Percentiles rank a stretch among this genome's conserved stretches.
Evolutionary conservation across 148 eudicot species (phyloP).

Genomic region (Camellia granthamiana): DNA sequence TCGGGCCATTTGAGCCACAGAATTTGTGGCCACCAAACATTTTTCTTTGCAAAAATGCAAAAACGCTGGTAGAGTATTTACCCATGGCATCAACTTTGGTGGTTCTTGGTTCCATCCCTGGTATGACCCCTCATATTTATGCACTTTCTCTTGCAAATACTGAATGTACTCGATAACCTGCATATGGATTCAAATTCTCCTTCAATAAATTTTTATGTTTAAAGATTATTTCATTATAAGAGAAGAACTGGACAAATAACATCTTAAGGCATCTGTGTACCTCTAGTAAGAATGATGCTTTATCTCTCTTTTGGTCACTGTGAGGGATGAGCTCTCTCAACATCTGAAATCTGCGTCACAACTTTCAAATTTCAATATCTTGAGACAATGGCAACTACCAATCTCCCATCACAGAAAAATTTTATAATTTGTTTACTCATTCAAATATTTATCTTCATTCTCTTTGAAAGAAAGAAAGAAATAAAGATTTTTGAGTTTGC

Average conservation of each 20-base stretch:
- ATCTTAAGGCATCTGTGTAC: slow-evolving; percentile 25
- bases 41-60: not conserved
- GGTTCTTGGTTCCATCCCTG: slow-evolving; percentile 72
- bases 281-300: slow-evolving; percentile 93
- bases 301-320: slow-evolving; percentile 92
- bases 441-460: not conserved
- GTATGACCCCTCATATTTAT: slow-evolving; percentile 69
- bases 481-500: not conserved
- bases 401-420: not conserved
- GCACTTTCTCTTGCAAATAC: slow-evolving; percentile 80
- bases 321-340: slow-evolving; percentile 84
- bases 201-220: not conserved
- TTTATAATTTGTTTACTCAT: not conserved
- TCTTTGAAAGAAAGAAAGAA: not conserved
- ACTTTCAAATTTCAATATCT: not conserved
- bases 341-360: slow-evolving; percentile 73
- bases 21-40: no score
- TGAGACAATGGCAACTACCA: not conserved
- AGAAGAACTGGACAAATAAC: not conserved
- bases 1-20: no score
- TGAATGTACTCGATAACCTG: slow-evolving; percentile 94
- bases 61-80: slow-evolving; percentile 23
- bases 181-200: slow-evolving; percentile 5
- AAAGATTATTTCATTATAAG: not conserved
- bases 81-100: slow-evolving; percentile 61